A percentile compares a stretch with the other conserved stretches of the same genome.
Conservation (phyloP, 2,329 filamentous ascomycete genomes). For the Clarireedia hainanense region DNA sequence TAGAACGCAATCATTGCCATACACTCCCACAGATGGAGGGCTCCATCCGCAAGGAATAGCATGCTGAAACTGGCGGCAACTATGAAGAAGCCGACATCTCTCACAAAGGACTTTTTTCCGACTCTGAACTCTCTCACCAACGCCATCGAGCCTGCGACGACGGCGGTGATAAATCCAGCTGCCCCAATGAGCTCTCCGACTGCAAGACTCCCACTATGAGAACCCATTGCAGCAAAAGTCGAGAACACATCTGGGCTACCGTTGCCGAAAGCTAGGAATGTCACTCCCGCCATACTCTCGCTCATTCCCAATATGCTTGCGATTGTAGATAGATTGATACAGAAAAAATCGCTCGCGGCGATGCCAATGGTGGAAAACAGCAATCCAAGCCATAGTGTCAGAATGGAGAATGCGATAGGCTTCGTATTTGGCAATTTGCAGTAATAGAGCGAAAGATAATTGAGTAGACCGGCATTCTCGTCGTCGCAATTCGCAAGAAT, state of each 20-base stretch:
- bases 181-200: slow-evolving; percentile 93
- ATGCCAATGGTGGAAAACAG: slow-evolving; percentile 97
- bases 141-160: slow-evolving; percentile 96
- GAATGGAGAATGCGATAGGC: slow-evolving; percentile 68
- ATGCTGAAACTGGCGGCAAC: slow-evolving; percentile 80
- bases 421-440: slow-evolving; percentile 63
- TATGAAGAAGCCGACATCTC: slow-evolving; percentile 90
- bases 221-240: slow-evolving; percentile 96
- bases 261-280: slow-evolving; percentile 94
- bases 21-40: slow-evolving; percentile 83
- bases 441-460: slow-evolving; percentile 88
- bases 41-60: slow-evolving; percentile 77
- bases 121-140: slow-evolving; percentile 93
- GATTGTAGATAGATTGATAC: slow-evolving; percentile 91
- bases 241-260: slow-evolving; percentile 97
- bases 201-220: slow-evolving; percentile 93
- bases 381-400: slow-evolving; percentile 77
- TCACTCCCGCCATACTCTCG: slow-evolving; percentile 92
- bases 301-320: slow-evolving; percentile 83
- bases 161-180: slow-evolving; percentile 90
- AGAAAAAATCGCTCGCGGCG: slow-evolving; percentile 97
- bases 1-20: slow-evolving; percentile 87
- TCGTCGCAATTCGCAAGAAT: slow-evolving; percentile 74
- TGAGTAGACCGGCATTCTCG: slow-evolving; percentile 82
- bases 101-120: slow-evolving; percentile 78